Conservation (phyloP, 2,329 filamentous ascomycete species). For the Calycina marina region DNA sequence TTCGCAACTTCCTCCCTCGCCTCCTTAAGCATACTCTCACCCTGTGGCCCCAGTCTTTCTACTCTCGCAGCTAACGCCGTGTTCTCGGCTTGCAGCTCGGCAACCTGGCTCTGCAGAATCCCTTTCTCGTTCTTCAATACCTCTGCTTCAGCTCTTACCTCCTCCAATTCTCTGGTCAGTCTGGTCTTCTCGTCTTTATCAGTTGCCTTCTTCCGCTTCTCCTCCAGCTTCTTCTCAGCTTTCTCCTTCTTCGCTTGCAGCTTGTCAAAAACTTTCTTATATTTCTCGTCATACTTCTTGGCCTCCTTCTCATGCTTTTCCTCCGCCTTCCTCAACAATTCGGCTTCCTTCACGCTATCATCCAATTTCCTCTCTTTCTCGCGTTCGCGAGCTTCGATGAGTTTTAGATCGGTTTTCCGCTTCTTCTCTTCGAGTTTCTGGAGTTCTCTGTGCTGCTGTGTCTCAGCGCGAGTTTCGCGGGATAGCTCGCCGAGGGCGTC, state of each 20-base stretch:
- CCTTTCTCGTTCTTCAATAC: slow-evolving; percentile 40
- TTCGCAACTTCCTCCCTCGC: background rate
- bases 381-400: slow-evolving; percentile 38
- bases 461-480: slow-evolving; percentile 14
- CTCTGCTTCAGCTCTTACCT: slow-evolving; percentile 35
- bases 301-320: slow-evolving; percentile 50
- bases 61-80: slow-evolving; percentile 24
- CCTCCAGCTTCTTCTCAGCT: slow-evolving; percentile 45
- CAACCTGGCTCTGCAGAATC: slow-evolving; percentile 38
- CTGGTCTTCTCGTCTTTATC: slow-evolving; percentile 39
- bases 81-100: slow-evolving; percentile 44
- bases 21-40: background rate
- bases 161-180: slow-evolving; percentile 37
- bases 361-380: slow-evolving; percentile 28
- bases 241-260: slow-evolving; percentile 51
- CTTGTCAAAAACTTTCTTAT: slow-evolving; percentile 47
- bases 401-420: slow-evolving; percentile 46
- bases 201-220: slow-evolving; percentile 32
- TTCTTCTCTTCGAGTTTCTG: slow-evolving; percentile 46
- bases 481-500: slow-evolving; percentile 27
- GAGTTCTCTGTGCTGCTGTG: slow-evolving; percentile 47
- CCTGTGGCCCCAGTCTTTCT: background rate
- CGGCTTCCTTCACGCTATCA: slow-evolving; percentile 35
- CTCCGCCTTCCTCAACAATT: slow-evolving; percentile 38
- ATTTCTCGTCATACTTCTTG: slow-evolving; percentile 52